Evolutionary conservation across 106 monocot genomes (phyloP).

Genomic region (Alisma plantagoaquatica): DNA sequence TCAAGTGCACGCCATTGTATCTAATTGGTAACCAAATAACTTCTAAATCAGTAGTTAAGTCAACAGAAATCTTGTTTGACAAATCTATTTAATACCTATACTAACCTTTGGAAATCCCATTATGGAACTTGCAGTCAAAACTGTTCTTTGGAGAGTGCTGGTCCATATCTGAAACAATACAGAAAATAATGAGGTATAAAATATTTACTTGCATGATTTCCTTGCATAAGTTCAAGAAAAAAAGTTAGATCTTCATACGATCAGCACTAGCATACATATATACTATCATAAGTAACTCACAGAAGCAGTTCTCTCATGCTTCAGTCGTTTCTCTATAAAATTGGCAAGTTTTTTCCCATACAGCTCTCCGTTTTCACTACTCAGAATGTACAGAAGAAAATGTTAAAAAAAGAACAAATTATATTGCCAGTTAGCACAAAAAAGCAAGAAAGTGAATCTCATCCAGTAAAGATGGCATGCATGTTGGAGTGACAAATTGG

Average conservation of each 20-base stretch:
- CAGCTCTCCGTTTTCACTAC: constrained; percentile 82
- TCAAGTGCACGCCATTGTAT: constrained; percentile 99
- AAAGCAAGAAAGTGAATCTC: too few relatives aligned
- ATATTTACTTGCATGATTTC: too few relatives aligned
- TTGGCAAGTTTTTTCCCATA: constrained; percentile 91
- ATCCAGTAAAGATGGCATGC: too few relatives aligned
- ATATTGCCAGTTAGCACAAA: too few relatives aligned
- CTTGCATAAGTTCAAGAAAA: neutral
- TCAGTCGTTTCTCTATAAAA: constrained; percentile 89
- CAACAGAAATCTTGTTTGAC: neutral
- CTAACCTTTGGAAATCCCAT: constrained; percentile 93
- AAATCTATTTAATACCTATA: neutral
- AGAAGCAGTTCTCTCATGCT: constrained; percentile 82
- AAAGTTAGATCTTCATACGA: neutral
- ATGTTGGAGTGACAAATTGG: too few relatives aligned
- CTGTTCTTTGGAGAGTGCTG: constrained; percentile 88
- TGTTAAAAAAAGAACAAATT: too few relatives aligned
- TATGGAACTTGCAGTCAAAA: constrained; percentile 81
- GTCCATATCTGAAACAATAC: constrained; percentile 71
- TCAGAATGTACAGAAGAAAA: too few relatives aligned
- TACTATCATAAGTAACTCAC: constrained; percentile 34
- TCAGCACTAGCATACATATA: neutral
- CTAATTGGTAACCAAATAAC: constrained; percentile 29
- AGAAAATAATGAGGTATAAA: neutral
- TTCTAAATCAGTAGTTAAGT: neutral